Conservation (phyloP, 2,329 filamentous ascomycete species). For the Colletotrichum somersetense region DNA sequence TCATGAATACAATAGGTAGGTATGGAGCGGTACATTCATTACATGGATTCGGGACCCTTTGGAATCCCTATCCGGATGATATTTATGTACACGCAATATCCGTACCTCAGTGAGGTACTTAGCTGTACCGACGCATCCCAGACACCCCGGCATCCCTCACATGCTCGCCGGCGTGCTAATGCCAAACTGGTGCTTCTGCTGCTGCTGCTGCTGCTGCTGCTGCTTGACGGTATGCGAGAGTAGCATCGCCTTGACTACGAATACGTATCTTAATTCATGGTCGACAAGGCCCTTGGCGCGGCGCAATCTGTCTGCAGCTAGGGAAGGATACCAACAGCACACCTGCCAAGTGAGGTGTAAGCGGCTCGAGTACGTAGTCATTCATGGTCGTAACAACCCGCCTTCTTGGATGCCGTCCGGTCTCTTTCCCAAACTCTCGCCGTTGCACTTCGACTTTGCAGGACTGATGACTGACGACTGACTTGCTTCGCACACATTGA, state of each 20-base stretch:
- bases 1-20: not conserved
- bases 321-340: not conserved
- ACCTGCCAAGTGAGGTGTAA: no score
- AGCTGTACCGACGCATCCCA: not conserved
- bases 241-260: not conserved
- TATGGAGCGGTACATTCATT: not conserved
- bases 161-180: not conserved
- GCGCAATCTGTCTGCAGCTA: not conserved
- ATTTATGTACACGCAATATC: no score
- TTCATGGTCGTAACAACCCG: not conserved
- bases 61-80: not conserved
- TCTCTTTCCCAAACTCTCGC: conserved; percentile 6
- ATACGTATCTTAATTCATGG: not conserved
- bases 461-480: not conserved
- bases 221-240: not conserved
- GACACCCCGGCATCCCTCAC: not conserved
- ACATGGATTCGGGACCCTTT: not conserved
- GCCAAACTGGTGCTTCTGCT: not conserved
- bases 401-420: conserved; percentile 10
- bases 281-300: not conserved
- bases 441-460: not conserved
- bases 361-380: no score
- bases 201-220: not conserved
- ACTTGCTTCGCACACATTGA: not conserved
- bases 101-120: no score